These are phyloP conservation scores for Colletotrichum graminicola DNA, from an alignment of 2,329 filamentous ascomycete genomes.

Conservation along the genomic window DNA sequence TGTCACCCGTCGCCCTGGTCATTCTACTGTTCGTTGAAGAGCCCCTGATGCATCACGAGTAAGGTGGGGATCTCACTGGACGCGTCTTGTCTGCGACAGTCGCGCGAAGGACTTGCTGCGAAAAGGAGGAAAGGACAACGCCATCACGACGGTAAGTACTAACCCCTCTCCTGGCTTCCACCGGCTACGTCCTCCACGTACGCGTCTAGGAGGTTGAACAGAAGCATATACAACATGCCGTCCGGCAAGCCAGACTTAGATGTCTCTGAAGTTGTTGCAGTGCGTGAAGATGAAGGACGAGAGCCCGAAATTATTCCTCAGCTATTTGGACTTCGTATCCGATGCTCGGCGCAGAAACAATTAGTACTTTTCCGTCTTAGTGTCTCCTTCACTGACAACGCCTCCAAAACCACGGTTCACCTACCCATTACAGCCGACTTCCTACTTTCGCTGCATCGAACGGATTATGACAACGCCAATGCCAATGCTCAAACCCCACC, in stretches of 20 bases:
- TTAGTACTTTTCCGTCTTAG: slow-evolving; percentile 12
- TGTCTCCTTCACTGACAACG: neutral
- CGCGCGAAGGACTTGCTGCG: neutral
- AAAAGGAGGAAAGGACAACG: neutral
- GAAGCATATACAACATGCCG: neutral
- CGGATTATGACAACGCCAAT: slow-evolving; percentile 2
- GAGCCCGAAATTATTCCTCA: slow-evolving; percentile 10
- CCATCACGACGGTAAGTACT: slow-evolving; percentile 9
- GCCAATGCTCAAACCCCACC: neutral
- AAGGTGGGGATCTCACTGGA: slow-evolving; percentile 1
- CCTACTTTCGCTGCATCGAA: neutral
- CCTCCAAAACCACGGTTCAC: neutral
- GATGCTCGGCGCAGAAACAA: neutral
- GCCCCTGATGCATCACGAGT: slow-evolving; percentile 18
- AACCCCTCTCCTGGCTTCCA: neutral
- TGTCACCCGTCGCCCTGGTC: slow-evolving; percentile 16
- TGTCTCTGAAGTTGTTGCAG: slow-evolving; percentile 11
- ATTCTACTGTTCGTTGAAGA: slow-evolving; percentile 30
- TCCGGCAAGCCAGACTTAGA: neutral
- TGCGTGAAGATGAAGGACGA: slow-evolving; percentile 22
- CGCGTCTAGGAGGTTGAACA: neutral
- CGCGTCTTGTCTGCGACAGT: slow-evolving; percentile 2
- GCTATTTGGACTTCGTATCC: slow-evolving; percentile 11
- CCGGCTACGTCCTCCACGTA: slow-evolving; percentile 1
- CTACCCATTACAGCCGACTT: slow-evolving; percentile 4